A percentile compares a stretch with the other conserved stretches of the same genome.
Evolutionary conservation across 31 red algal species (phyloP).

Genomic region (Asparagopsis taxiformis): DNA sequence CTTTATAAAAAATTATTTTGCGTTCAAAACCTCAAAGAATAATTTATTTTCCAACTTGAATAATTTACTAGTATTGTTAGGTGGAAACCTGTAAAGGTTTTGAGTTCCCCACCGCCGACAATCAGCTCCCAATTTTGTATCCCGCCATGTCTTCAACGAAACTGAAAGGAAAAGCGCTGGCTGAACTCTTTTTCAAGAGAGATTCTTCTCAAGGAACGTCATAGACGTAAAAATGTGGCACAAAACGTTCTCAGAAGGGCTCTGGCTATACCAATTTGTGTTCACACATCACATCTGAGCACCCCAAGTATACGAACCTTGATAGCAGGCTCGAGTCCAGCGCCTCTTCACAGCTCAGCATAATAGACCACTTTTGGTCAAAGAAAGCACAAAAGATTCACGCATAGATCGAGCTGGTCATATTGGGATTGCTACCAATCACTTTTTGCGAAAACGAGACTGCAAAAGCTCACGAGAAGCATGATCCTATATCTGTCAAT

Average conservation of each 20-base stretch:
- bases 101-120: no score
- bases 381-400: not conserved
- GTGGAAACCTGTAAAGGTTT: no score
- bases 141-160: not conserved
- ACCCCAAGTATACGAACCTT: not conserved
- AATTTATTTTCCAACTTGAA: not conserved
- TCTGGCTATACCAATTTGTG: constrained; percentile 1
- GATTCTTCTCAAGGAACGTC: not conserved
- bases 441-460: not conserved
- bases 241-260: not conserved
- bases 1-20: not conserved
- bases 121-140: no score
- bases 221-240: not conserved
- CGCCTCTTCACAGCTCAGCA: not conserved
- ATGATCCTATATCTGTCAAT: not conserved
- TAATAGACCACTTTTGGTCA: not conserved
- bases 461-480: not conserved
- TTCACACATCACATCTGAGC: not conserved
- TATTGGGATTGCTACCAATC: not conserved
- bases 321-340: not conserved
- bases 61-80: no score
- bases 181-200: not conserved
- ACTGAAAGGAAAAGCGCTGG: not conserved
- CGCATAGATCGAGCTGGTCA: constrained; percentile 1
- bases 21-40: not conserved